Evolutionary conservation across 2,329 filamentous ascomycete species (phyloP).

Genomic region (Fusarium musae): DNA sequence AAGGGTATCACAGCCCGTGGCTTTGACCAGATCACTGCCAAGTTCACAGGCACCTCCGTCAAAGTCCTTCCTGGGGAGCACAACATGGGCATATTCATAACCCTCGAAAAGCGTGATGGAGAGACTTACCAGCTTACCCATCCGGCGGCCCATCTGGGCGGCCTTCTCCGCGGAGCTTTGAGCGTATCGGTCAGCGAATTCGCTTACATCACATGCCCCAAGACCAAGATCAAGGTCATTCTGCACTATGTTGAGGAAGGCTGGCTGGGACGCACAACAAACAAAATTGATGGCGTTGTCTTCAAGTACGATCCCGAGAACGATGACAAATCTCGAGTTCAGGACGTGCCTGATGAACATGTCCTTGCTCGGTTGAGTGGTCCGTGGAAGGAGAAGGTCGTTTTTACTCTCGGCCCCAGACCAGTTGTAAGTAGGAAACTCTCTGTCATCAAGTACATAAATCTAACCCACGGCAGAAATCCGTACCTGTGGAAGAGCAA

Average conservation of each 20-base stretch:
- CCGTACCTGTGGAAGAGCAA: conserved; percentile 66
- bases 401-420: conserved; percentile 69
- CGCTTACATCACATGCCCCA: conserved; percentile 88
- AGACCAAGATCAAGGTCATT: conserved; percentile 91
- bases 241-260: conserved; percentile 94
- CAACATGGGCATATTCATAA: conserved; percentile 96
- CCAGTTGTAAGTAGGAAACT: conserved; percentile 64
- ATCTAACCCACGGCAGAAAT: conserved; percentile 47
- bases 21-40: conserved; percentile 96
- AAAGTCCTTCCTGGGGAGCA: conserved; percentile 91
- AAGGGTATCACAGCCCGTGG: conserved; percentile 88
- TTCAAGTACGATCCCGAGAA: conserved; percentile 91
- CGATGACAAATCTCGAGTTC: conserved; percentile 81
- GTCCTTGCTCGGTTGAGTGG: conserved; percentile 85
- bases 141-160: conserved; percentile 91
- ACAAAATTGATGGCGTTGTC: conserved; percentile 89
- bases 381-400: conserved; percentile 81
- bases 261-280: conserved; percentile 91
- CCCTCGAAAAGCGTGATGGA: conserved; percentile 78
- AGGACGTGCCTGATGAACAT: conserved; percentile 87
- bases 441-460: not conserved
- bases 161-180: conserved; percentile 85
- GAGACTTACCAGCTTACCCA: conserved; percentile 97
- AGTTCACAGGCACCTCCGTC: conserved; percentile 95
- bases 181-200: conserved; percentile 91